Base-by-base conservation (phyloP, 208 protist species). In the Polymyxa betae region DNA sequence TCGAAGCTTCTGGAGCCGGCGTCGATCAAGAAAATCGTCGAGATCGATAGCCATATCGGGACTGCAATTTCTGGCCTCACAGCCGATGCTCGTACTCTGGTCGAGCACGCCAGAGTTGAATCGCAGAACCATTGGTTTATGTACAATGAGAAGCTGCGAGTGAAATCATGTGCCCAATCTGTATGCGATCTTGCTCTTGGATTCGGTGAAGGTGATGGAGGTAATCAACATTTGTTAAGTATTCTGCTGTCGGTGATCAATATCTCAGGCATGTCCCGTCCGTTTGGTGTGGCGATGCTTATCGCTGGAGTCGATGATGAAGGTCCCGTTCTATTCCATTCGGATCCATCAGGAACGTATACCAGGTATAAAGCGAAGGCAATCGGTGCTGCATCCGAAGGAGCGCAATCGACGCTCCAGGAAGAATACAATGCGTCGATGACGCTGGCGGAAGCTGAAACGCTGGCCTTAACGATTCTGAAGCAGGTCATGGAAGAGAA, bases 71-170 rank as follows among this genome's bases (percentile, higher is more conserved):
- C 95, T 90, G 99, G 99, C 43, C 96, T 99, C 89, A 98, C 96
- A 38, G 98, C 98, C 0, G 99, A 99, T 94, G 98, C 98, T 0
- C 95, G 98, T 68, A 99, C 98, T 54, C 95, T 99, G 29, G 95
- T 99, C 40, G 98, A 99, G 91, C 97, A 98, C 91, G 98, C 98
- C 29, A 95, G 98, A 40, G 96, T 99, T 12, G 98, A 99, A 94
- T 95, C 45, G 10, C 98, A 99, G 95, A 98, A 99, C 93, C 97
- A 99, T 94, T 97, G 97, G 91, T 99, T 99, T 93, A 99, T 97
- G 0, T 99, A 98, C 94, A 97, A 99, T 93, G 98, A 99, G 95
- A 97, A 97, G 43, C 99, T 99, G 95, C 93, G 90, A 29, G 96
- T 99, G 0, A 96, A 99, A 92, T 96, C 96, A 29, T 91, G 90